phyloP scores from a whole-genome alignment of 441 rosid species.

The Metrosideros polymorpha region DNA sequence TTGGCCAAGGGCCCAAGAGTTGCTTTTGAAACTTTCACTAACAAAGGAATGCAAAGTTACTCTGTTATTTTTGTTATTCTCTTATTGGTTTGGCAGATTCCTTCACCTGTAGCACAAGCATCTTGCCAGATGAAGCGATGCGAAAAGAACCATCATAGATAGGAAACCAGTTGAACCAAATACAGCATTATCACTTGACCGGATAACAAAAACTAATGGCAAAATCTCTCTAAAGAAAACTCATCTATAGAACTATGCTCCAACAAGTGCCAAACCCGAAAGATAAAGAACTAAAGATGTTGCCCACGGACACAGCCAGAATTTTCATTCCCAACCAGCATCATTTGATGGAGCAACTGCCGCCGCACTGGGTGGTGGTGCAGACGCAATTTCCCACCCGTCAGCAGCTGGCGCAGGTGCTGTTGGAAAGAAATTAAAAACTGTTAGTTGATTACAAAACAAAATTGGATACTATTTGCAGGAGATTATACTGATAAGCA shows the following conservation, averaged over 20 bases:
- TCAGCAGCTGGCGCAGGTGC: conserved; percentile 11
- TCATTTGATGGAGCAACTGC: conserved; percentile 4
- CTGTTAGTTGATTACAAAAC: neutral
- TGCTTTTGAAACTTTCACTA: neutral
- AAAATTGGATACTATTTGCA: neutral
- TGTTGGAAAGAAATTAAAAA: neutral
- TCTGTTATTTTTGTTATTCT: neutral
- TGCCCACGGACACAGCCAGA: neutral
- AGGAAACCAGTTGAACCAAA: neutral
- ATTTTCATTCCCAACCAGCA: conserved; percentile 27
- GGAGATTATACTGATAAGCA: neutral
- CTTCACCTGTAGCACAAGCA: neutral
- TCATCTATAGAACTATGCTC: neutral
- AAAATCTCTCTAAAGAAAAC: neutral
- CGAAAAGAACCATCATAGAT: neutral
- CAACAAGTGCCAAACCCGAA: neutral
- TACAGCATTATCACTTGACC: neutral
- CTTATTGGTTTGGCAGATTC: neutral
- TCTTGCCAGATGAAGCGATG: neutral
- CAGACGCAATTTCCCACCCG: conserved; percentile 44
- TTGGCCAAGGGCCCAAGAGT: neutral
- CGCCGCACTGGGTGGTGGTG: conserved; percentile 16
- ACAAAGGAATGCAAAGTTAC: neutral
- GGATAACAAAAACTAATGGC: neutral
- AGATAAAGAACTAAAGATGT: neutral